Conservation (phyloP, 768 basidiomycete genomes). For the Pluteus cervinus region DNA sequence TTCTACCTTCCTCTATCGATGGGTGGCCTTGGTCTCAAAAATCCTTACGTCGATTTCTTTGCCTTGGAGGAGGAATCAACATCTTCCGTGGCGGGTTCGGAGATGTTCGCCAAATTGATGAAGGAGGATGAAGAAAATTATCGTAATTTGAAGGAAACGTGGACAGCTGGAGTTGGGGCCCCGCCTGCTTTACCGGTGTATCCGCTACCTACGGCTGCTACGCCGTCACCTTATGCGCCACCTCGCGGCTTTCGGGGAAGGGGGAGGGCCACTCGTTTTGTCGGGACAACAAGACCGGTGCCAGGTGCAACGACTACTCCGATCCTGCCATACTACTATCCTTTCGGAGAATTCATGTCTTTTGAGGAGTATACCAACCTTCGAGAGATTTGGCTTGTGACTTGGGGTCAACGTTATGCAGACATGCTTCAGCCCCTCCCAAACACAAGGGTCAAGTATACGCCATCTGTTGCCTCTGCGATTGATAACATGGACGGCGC, state of each 20-base stretch:
- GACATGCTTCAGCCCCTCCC: slow-evolving; percentile 3
- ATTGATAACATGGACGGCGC: slow-evolving; percentile 5
- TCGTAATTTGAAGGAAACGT: slow-evolving; percentile 15
- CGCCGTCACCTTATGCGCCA: too few relatives aligned
- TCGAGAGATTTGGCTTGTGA: slow-evolving; percentile 10
- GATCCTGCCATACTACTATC: too few relatives aligned
- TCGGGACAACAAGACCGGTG: neutral
- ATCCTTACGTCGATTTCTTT: slow-evolving; percentile 20
- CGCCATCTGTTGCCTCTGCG: slow-evolving; percentile 3
- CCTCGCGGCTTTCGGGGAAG: too few relatives aligned
- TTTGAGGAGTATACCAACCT: slow-evolving; percentile 9
- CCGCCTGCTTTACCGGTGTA: neutral
- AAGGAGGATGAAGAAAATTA: slow-evolving; percentile 20
- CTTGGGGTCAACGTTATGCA: slow-evolving; percentile 9
- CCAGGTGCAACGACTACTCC: too few relatives aligned
- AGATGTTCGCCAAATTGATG: slow-evolving; percentile 15
- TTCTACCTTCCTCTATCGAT: slow-evolving; percentile 31
- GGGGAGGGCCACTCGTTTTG: too few relatives aligned
- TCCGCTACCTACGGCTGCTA: slow-evolving; percentile 1
- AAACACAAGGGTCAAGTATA: slow-evolving; percentile 1
- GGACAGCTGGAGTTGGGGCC: slow-evolving; percentile 14
- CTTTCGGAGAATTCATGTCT: slow-evolving; percentile 10
- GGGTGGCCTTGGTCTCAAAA: slow-evolving; percentile 30
- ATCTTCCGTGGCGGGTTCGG: slow-evolving; percentile 6
- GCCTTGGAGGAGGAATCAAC: slow-evolving; percentile 18